These are phyloP conservation scores for Solanum rostratum DNA, from an alignment of 257 asterid genomes.

Conservation along the genomic window DNA sequence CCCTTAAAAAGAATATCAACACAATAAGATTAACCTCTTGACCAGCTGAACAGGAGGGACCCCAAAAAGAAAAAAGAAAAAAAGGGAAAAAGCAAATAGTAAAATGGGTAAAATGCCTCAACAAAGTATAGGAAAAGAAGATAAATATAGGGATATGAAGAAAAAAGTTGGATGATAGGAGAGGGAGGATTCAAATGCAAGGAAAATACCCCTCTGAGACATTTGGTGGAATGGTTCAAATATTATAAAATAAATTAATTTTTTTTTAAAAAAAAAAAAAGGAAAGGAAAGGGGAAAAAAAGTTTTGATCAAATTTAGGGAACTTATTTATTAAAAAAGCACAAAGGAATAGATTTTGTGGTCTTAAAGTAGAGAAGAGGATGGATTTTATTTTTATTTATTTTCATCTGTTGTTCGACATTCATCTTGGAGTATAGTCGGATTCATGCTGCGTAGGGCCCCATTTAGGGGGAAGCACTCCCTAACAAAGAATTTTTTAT, in stretches of 20 bases:
- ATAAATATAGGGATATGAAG: neutral
- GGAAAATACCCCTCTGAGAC: neutral
- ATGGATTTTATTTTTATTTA: neutral
- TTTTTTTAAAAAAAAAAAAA: too few species aligned
- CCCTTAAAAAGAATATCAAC: neutral
- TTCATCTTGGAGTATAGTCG: too few species aligned
- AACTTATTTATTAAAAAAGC: neutral
- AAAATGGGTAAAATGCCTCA: neutral
- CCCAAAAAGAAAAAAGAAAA: neutral
- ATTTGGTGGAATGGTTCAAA: neutral
- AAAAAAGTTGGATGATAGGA: neutral
- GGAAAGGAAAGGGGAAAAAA: neutral
- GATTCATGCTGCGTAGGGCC: too few species aligned
- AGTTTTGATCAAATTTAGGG: neutral
- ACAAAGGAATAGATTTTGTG: neutral
- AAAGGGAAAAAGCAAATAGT: neutral
- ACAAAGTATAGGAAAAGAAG: neutral
- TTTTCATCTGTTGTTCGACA: too few species aligned
- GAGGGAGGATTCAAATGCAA: neutral
- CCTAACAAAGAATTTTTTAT: too few species aligned
- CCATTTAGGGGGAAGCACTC: too few species aligned
- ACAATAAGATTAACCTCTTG: neutral
- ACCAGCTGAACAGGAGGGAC: neutral
- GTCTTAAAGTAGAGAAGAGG: neutral
- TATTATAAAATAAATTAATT: too few species aligned